Percentiles rank a stretch among this genome's conserved stretches.
Conservation (phyloP, 345 rosid species). For the Salix brachista region DNA sequence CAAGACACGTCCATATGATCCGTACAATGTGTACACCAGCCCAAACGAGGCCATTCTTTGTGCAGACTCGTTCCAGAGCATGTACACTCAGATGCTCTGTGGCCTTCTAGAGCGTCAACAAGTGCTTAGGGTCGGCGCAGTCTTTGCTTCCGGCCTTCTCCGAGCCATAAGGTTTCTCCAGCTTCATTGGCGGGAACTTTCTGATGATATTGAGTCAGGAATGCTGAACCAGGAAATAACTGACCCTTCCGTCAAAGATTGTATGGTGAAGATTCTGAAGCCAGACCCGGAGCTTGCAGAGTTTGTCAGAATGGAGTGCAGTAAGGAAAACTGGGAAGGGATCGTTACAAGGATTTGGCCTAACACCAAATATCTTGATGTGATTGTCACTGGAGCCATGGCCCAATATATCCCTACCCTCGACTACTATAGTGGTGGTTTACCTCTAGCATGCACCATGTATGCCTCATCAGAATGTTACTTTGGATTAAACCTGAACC, state of each 20-base stretch:
- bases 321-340: slow-evolving; percentile 30
- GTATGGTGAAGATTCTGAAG: slow-evolving; percentile 23
- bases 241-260: slow-evolving; percentile 24
- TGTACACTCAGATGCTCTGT: slow-evolving; percentile 39
- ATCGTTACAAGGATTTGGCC: slow-evolving; percentile 41
- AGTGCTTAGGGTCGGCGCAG: slow-evolving; percentile 40
- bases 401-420: slow-evolving; percentile 43
- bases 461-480: slow-evolving; percentile 46
- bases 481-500: slow-evolving; percentile 37
- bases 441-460: slow-evolving; percentile 42
- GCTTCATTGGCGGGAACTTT: slow-evolving; percentile 30
- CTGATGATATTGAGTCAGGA: slow-evolving; percentile 29
- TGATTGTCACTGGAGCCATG: slow-evolving; percentile 46
- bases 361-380: slow-evolving; percentile 38
- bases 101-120: slow-evolving; percentile 32
- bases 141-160: slow-evolving; percentile 42
- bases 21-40: slow-evolving; percentile 39
- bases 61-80: slow-evolving; percentile 42
- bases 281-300: slow-evolving; percentile 27
- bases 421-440: slow-evolving; percentile 32
- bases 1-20: slow-evolving; percentile 35
- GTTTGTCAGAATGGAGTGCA: slow-evolving; percentile 24
- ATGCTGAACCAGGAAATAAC: slow-evolving; percentile 23
- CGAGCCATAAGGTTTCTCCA: slow-evolving; percentile 42
- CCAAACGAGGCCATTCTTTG: slow-evolving; percentile 41